Evolutionary conservation across 805 yeast genomes (phyloP).

Genomic region (Yarrowia sp.): DNA sequence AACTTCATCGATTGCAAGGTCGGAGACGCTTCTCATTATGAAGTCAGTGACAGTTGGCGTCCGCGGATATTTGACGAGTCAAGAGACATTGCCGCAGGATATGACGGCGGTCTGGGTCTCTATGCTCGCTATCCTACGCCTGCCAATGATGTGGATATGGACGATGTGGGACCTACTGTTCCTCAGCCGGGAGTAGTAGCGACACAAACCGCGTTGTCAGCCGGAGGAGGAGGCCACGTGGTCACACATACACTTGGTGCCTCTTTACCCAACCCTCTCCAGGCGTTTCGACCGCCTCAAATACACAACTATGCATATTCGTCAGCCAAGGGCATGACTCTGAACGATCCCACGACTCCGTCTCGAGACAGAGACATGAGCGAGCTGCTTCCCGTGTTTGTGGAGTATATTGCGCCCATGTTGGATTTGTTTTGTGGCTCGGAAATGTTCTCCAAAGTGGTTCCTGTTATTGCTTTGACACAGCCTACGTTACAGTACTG

Average conservation of each 20-base stretch:
- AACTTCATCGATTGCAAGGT: constrained; percentile 28
- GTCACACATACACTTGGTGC: not conserved
- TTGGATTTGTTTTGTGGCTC: constrained; percentile 12
- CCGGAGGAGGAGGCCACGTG: not conserved
- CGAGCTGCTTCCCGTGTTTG: constrained; percentile 10
- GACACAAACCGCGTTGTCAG: not conserved
- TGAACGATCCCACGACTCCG: constrained; percentile 8
- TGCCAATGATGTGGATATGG: not conserved
- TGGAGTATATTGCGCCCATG: constrained; percentile 16
- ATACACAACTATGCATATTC: constrained; percentile 13
- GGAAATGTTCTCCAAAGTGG: constrained; percentile 19
- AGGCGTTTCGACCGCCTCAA: not conserved
- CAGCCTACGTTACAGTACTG: not conserved
- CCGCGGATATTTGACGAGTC: constrained; percentile 17
- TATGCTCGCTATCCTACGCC: constrained; percentile 10
- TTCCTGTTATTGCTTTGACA: not conserved
- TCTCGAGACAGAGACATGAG: not conserved
- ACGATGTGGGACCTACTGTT: not conserved
- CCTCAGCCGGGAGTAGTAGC: not conserved
- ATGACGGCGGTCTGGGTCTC: not conserved
- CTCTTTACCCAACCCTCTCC: not conserved
- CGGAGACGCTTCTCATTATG: constrained; percentile 9
- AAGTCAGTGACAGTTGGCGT: constrained; percentile 10
- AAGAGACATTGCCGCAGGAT: constrained; percentile 5
- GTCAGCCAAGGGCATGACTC: constrained; percentile 2